Percentiles rank a stretch among this genome's conserved stretches.
phyloP scores from a whole-genome alignment of 331 rosid species.

The Malus hybrid region DNA sequence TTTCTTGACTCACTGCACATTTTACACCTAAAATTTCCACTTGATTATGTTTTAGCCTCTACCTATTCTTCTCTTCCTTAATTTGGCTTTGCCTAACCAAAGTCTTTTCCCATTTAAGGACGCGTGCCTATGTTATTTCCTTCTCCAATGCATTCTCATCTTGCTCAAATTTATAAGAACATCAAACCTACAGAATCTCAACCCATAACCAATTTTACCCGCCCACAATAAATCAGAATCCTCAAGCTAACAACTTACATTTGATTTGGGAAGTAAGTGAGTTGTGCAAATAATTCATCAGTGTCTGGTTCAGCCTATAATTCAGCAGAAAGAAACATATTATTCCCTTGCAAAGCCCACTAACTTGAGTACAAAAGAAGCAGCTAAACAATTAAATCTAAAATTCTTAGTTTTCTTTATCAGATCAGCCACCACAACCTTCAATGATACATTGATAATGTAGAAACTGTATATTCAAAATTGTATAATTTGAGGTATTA shows the following conservation, averaged over 20 bases:
- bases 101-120: too few species aligned
- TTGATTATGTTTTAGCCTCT: too few species aligned
- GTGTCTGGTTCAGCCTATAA: background rate
- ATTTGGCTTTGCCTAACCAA: too few species aligned
- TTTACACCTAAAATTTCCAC: too few species aligned
- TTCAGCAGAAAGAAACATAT: background rate
- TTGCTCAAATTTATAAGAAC: slow-evolving; percentile 47
- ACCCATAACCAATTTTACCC: background rate
- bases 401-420: background rate
- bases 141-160: slow-evolving; percentile 66
- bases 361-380: background rate
- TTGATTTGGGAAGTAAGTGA: too few species aligned
- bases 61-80: too few species aligned
- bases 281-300: too few species aligned
- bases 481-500: too few species aligned
- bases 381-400: background rate
- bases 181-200: background rate
- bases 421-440: slow-evolving; percentile 28
- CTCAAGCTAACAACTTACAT: too few species aligned
- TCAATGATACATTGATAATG: slow-evolving; percentile 67
- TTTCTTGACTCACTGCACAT: too few species aligned
- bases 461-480: too few species aligned
- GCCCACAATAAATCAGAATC: too few species aligned
- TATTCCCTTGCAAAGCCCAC: background rate
- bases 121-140: background rate